A percentile compares a stretch with the other conserved stretches of the same genome.
phyloP scores from a whole-genome alignment of 495 filamentous ascomycete genomes.

The Hypoxylon fragiforme region DNA sequence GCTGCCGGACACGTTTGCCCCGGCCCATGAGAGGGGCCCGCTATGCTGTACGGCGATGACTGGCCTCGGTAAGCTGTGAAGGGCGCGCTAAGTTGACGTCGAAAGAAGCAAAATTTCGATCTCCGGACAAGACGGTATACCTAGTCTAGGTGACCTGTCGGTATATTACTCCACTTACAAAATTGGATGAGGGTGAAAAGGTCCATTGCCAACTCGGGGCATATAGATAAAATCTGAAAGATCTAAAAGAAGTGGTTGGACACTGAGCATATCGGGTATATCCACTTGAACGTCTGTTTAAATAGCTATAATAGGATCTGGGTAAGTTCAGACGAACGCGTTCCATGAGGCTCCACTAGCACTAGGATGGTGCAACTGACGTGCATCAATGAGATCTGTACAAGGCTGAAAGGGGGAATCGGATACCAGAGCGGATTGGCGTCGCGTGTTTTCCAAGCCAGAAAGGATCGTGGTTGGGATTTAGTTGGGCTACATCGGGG shows the following conservation, averaged over 20 bases:
- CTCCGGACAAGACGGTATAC: slow-evolving; percentile 8
- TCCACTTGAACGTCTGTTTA: slow-evolving; percentile 18
- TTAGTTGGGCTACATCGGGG: slow-evolving; percentile 33
- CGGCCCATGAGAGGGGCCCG: slow-evolving; percentile 12
- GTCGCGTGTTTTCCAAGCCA: slow-evolving; percentile 30
- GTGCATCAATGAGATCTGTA: slow-evolving; percentile 40
- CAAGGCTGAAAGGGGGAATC: slow-evolving; percentile 42
- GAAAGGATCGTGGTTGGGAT: slow-evolving; percentile 27
- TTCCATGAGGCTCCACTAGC: slow-evolving; percentile 31
- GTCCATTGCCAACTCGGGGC: slow-evolving; percentile 6
- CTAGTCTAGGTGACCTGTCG: slow-evolving; percentile 5
- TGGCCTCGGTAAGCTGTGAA: neutral
- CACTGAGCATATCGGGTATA: slow-evolving; percentile 5
- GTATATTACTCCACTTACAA: slow-evolving; percentile 19
- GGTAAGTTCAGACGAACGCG: slow-evolving; percentile 25
- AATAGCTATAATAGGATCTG: slow-evolving; percentile 13
- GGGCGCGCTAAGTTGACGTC: slow-evolving; percentile 6
- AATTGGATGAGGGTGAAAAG: slow-evolving; percentile 10
- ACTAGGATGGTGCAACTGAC: slow-evolving; percentile 32
- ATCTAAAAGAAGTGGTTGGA: slow-evolving; percentile 14
- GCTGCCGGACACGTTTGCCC: slow-evolving; percentile 14
- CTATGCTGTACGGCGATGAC: slow-evolving; percentile 27
- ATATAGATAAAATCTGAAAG: slow-evolving; percentile 6
- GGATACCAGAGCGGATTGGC: slow-evolving; percentile 27
- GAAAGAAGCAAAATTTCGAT: neutral